These are phyloP conservation scores for Aspergillus viridinutans DNA, from an alignment of 2,329 filamentous ascomycete species.

Conservation along the genomic window DNA sequence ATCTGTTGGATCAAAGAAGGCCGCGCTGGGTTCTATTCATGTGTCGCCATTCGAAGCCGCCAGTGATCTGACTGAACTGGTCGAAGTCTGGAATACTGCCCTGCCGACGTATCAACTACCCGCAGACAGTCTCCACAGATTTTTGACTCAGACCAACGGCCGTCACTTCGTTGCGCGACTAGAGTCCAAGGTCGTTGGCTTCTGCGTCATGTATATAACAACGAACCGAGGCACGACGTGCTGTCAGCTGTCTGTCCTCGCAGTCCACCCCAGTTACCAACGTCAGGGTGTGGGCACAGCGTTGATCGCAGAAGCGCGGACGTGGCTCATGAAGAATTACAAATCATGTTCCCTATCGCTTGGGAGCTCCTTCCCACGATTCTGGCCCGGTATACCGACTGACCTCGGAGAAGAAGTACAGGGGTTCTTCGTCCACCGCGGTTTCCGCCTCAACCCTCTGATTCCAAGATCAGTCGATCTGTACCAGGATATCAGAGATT, in stretches of 20 bases:
- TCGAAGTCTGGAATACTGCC: conserved; percentile 32
- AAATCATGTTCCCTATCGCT: conserved; percentile 22
- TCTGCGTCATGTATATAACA: conserved; percentile 35
- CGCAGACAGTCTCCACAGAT: conserved; percentile 19
- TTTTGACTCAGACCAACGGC: conserved; percentile 25
- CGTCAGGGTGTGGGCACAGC: conserved; percentile 37
- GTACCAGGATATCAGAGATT: conserved; percentile 36
- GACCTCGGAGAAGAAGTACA: conserved; percentile 33
- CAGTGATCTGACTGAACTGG: conserved; percentile 27
- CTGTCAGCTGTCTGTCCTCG: conserved; percentile 35
- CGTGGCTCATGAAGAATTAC: conserved; percentile 23
- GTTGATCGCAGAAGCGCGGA: conserved; percentile 27
- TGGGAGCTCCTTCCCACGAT: conserved; percentile 38
- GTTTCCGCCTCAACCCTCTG: conserved; percentile 28
- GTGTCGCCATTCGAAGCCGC: conserved; percentile 16
- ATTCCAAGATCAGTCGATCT: conserved; percentile 35
- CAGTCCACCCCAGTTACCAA: conserved; percentile 33
- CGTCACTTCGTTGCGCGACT: conserved; percentile 34
- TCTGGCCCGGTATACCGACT: conserved; percentile 44
- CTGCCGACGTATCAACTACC: conserved; percentile 36
- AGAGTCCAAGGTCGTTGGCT: conserved; percentile 27
- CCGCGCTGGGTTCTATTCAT: conserved; percentile 8
- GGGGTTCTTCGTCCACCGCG: conserved; percentile 42
- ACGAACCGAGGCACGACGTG: conserved; percentile 19
- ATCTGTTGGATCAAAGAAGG: conserved; percentile 27